Base-by-base conservation (phyloP, 129 eudicot species). In the Saussurea involucrata region DNA sequence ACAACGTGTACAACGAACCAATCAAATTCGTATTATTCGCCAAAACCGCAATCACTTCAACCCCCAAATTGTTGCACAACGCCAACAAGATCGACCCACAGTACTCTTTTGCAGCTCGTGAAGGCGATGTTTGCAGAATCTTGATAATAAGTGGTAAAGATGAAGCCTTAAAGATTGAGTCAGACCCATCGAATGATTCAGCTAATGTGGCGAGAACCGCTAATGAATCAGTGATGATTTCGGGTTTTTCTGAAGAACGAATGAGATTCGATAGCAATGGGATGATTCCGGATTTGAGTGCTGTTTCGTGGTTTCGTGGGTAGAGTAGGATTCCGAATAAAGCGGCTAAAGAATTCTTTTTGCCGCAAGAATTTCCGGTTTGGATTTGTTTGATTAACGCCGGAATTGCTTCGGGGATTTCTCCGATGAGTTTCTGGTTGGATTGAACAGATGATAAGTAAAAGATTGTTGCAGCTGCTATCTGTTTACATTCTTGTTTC, bases 391-490 rank as follows among this genome's bases (percentile, higher is more conserved):
- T 85, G 55, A 91, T 79, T 63, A 94, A 46, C 17, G 89, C 81
- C 4, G 93, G 93, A 36, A 94, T 84, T 0, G 85, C 88, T 24
- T 81, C 85, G 0, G 74, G 80, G 2, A 72, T 79, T 42, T 85
- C 88, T 33, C 97, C 96, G 0, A 94, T 87, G 34, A 86, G 24
- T 18, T 66, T 82, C 10, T 92, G 86, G 24, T 86, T 79, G 13
- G 88, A 76, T 46, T 85, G 84, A 20, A 83, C 75, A 0, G 97
- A 87, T 0, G 97, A 86, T 17, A 94, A 75, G 82, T 91, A 91
- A 25, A 89, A 91, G 28, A 94, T 79, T 0, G 89, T 87, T 3
- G 96, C 98, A 18, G 98, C 93, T 65, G 98, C 96, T 5, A 79
- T 85, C 63, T 91, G 97, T 63, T 81, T 82, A 0, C 92, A 67